Conservation (phyloP, 2,329 filamentous ascomycete species). For the Ramichloridium luteum region DNA sequence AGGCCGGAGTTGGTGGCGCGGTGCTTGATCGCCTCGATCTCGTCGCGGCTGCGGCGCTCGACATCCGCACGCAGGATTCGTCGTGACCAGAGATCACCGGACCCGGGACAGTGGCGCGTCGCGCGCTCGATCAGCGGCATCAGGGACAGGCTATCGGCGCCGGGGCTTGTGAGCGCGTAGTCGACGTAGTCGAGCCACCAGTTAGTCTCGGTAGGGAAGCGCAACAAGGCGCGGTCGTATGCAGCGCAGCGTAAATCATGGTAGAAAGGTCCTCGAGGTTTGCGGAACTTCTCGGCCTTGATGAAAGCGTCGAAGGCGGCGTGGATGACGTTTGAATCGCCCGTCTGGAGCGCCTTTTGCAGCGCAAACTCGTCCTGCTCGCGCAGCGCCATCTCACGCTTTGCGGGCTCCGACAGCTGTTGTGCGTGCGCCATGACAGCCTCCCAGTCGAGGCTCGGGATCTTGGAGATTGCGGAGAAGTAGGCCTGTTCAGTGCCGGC, state of each 20-base stretch:
- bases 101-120: constrained; percentile 86
- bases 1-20: constrained; percentile 76
- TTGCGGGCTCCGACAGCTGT: constrained; percentile 49
- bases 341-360: constrained; percentile 43
- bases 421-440: constrained; percentile 58
- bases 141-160: constrained; percentile 24
- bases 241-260: constrained; percentile 47
- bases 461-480: constrained; percentile 61
- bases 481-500: constrained; percentile 63
- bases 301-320: constrained; percentile 55
- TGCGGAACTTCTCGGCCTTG: constrained; percentile 64
- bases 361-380: constrained; percentile 52
- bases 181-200: constrained; percentile 78
- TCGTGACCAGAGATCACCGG: constrained; percentile 78
- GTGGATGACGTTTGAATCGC: constrained; percentile 46
- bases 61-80: constrained; percentile 78
- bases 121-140: constrained; percentile 68
- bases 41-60: constrained; percentile 60
- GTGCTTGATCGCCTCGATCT: constrained; percentile 84
- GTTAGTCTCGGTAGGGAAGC: constrained; percentile 60
- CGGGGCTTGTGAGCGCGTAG: constrained; percentile 48
- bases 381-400: constrained; percentile 50
- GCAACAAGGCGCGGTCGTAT: constrained; percentile 64
- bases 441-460: constrained; percentile 55
- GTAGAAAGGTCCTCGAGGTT: constrained; percentile 34